Conservation (phyloP, 73 alveolate species). For the Tetrahymena thermophila region DNA sequence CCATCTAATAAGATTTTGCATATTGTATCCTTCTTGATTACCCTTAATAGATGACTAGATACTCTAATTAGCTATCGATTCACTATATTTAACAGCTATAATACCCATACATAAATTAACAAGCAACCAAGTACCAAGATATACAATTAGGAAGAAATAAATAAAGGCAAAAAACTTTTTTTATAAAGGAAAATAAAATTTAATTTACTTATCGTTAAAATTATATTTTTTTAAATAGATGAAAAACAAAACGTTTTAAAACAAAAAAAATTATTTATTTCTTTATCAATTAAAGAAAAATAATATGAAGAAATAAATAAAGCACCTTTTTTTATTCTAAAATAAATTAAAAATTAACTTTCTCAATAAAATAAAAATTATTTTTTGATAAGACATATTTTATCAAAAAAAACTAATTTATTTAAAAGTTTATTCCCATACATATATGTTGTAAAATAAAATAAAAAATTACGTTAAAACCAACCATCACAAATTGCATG, state of each 20-base stretch:
- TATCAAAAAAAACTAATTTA: too few relatives aligned
- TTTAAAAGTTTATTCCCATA: too few relatives aligned
- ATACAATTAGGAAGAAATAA: constrained; percentile 65
- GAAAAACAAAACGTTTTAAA: too few relatives aligned
- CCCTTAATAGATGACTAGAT: background rate
- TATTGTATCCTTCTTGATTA: background rate
- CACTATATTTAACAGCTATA: constrained; percentile 55
- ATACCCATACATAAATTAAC: constrained; percentile 86
- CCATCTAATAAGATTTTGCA: background rate
- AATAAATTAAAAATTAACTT: too few relatives aligned
- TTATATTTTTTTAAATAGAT: too few relatives aligned
- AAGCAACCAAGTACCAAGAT: constrained; percentile 82
- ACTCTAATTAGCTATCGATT: background rate
- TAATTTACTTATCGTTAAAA: background rate
- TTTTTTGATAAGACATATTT: too few relatives aligned
- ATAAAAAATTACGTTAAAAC: constrained; percentile 30
- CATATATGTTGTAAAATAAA: too few relatives aligned
- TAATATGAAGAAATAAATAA: too few relatives aligned
- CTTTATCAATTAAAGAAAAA: too few relatives aligned
- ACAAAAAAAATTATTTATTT: too few relatives aligned
- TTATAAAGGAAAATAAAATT: background rate
- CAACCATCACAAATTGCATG: constrained; percentile 54
- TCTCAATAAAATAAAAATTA: too few relatives aligned
- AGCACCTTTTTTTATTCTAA: too few relatives aligned
- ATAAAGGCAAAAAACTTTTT: constrained; percentile 11